Evolutionary conservation across 2,329 filamentous ascomycete species (phyloP), one percentile per base, ranked within the genome.

Genomic region (Verruconis gallopava): DNA sequence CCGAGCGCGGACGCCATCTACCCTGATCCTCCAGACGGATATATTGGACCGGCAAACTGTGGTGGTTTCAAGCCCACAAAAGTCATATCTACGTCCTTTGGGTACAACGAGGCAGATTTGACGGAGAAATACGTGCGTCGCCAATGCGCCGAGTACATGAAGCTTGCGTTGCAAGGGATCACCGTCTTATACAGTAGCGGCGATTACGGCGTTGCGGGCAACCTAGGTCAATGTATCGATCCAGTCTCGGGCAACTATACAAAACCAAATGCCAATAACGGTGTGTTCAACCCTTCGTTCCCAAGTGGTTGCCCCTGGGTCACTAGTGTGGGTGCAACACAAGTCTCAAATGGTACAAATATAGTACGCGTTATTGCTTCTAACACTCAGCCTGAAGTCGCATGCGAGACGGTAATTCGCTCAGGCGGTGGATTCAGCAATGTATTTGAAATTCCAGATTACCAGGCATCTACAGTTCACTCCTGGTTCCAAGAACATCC

Each of bases 231-330:
- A 15, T 42, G 60, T 12, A 63, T 58, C 19, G 58, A 58, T 11
- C 68, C 66, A 53, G 56, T 61, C 46, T 61, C 59, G 44, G 68
- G 69, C 49, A 61, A 66, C 36, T 62, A 61, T 46, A 63, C 57
- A 37, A 63, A 63, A 48, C 60, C 55, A 1, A 59, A 42, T 18
- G 17, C 40, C 13, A 37, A 5, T n/a, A 37, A 21, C 14, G 40
- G 40, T 5, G 60, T 59, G 4, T 68, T 68, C 50, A 50, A 62
- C 15, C 64, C 66, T 11, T 59, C 59, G 18, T 68, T 69, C 53
- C 66, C 66, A 2, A 64, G 63, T 15, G 53, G 61, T 1, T 69
- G 66, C 50, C 66, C 65, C 0, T 69, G 64, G 47, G 62, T 69
- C 12, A 70, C 67, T 3, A 55, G 62, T 1, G 61, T 68, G 3